Evolutionary conservation across 1,284 basidiomycete species (phyloP).

Genomic region (Fomitopsis pinicola): DNA sequence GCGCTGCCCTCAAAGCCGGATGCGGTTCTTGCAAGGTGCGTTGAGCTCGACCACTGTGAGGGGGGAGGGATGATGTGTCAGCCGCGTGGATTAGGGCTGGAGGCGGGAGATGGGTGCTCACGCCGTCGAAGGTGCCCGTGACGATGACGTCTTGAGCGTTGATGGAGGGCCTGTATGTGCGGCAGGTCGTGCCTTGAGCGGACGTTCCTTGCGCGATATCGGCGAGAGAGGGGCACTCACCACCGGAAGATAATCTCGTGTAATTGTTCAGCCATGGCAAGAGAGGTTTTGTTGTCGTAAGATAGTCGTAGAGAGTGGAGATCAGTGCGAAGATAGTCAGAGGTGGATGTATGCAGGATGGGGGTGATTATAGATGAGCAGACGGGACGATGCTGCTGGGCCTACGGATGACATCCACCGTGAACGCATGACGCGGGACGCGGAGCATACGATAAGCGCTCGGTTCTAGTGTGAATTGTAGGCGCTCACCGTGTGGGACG

Average conservation of each 20-base stretch:
- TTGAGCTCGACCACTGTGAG: slow-evolving; percentile 61
- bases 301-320: not conserved
- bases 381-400: not conserved
- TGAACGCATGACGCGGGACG: not conserved
- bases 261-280: slow-evolving; percentile 14
- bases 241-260: slow-evolving; percentile 21
- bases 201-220: not conserved
- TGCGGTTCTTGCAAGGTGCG: slow-evolving; percentile 46
- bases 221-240: slow-evolving; percentile 8
- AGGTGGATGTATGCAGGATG: not conserved
- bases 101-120: slow-evolving; percentile 31
- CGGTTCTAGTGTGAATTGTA: not conserved
- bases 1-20: slow-evolving; percentile 55
- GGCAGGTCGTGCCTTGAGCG: not conserved
- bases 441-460: not conserved
- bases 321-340: not conserved
- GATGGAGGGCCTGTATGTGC: slow-evolving; percentile 48
- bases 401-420: not conserved
- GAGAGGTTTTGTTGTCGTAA: not conserved
- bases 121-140: slow-evolving; percentile 76
- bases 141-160: slow-evolving; percentile 59
- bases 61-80: slow-evolving; percentile 5
- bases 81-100: not conserved
- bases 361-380: not conserved
- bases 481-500: not conserved